Percentiles rank a stretch among this genome's conserved stretches.
These are phyloP conservation scores for Thielaviopsis ethacetica DNA, from an alignment of 2,329 filamentous ascomycete species.

Conservation along the genomic window DNA sequence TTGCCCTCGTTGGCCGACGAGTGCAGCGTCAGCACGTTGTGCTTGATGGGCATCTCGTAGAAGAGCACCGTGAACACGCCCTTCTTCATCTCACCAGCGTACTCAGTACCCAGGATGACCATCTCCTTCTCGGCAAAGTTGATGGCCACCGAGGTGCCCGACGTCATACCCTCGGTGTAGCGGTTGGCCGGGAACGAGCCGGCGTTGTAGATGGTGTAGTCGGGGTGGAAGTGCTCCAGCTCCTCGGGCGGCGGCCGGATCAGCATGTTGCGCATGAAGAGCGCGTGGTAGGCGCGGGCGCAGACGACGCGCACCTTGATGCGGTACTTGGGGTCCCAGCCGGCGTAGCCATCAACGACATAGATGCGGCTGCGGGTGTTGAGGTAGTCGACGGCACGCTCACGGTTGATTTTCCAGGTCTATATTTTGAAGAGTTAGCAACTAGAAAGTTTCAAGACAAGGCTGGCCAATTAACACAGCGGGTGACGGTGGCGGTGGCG, in stretches of 20 bases:
- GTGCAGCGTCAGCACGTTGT: conserved; percentile 96
- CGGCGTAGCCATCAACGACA: conserved; percentile 90
- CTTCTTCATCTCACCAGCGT: conserved; percentile 96
- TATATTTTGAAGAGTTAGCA: conserved; percentile 23
- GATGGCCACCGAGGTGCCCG: conserved; percentile 90
- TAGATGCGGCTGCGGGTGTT: conserved; percentile 99
- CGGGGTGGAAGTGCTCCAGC: conserved; percentile 92
- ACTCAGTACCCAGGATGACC: conserved; percentile 98
- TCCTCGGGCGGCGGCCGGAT: conserved; percentile 85
- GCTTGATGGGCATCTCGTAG: conserved; percentile 99
- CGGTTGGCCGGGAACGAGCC: conserved; percentile 97
- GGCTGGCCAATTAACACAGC: background rate
- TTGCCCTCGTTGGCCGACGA: conserved; percentile 96
- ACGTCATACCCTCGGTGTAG: conserved; percentile 97
- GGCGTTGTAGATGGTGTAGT: conserved; percentile 99
- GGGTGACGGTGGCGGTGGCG: background rate
- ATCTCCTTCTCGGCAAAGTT: conserved; percentile 99
- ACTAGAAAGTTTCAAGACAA: background rate
- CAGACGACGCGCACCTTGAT: conserved; percentile 97
- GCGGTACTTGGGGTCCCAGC: conserved; percentile 96
- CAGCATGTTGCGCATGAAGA: conserved; percentile 99
- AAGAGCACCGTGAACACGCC: conserved; percentile 97
- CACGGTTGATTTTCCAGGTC: conserved; percentile 99
- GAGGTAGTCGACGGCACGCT: conserved; percentile 96
- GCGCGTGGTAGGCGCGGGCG: conserved; percentile 95